A percentile compares a stretch with the other conserved stretches of the same genome.
phyloP scores from a whole-genome alignment of 2,329 filamentous ascomycete genomes.

The Fusarium decemcellulare region DNA sequence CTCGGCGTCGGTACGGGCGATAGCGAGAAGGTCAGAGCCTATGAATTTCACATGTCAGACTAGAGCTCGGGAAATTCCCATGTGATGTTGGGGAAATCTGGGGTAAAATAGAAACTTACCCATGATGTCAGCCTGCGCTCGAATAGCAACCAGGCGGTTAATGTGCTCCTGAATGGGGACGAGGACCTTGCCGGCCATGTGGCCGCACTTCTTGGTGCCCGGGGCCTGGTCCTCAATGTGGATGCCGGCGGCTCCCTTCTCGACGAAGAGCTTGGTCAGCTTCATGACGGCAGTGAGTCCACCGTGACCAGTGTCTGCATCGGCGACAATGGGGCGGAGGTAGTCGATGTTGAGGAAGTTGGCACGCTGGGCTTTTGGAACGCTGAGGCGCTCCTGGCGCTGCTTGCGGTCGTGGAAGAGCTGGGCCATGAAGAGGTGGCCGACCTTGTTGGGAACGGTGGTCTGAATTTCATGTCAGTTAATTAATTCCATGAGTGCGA shows the following conservation, averaged over 20 bases:
- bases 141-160: conserved; percentile 95
- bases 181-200: conserved; percentile 99
- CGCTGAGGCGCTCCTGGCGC: conserved; percentile 90
- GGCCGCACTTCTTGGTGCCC: conserved; percentile 99
- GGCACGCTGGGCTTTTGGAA: conserved; percentile 78
- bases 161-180: conserved; percentile 98
- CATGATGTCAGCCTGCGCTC: conserved; percentile 99
- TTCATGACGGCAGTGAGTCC: conserved; percentile 99
- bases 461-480: conserved; percentile 74
- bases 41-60: conserved; percentile 41
- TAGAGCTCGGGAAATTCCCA: conserved; percentile 7
- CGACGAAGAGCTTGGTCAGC: conserved; percentile 96
- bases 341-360: conserved; percentile 89
- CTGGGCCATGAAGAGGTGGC: conserved; percentile 97
- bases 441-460: conserved; percentile 98
- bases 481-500: neutral
- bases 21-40: conserved; percentile 88
- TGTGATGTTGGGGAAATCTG: conserved; percentile 31
- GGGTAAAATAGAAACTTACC: conserved; percentile 63
- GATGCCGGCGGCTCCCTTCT: conserved; percentile 96
- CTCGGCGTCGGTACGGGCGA: conserved; percentile 97
- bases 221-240: conserved; percentile 99
- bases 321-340: conserved; percentile 94
- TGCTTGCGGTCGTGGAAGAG: conserved; percentile 99
- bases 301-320: conserved; percentile 97